A percentile compares a stretch with the other conserved stretches of the same genome.
Evolutionary conservation across 805 yeast genomes (phyloP).

Genomic region (Candida alai): DNA sequence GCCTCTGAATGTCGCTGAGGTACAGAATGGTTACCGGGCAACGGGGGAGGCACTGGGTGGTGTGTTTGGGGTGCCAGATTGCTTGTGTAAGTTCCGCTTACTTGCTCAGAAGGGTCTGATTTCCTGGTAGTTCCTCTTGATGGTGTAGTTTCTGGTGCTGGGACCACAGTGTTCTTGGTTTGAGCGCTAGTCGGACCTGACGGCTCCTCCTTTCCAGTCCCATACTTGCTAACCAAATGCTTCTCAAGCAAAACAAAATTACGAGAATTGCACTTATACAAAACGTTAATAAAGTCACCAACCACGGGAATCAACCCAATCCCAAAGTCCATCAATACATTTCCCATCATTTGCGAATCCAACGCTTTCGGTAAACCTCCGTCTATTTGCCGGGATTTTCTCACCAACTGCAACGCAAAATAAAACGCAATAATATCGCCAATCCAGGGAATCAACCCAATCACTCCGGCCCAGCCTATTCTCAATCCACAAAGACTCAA

Average conservation of each 20-base stretch:
- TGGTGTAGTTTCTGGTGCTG: constrained; percentile 2
- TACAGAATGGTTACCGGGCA: background rate
- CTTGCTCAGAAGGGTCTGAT: no score
- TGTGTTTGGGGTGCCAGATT: background rate
- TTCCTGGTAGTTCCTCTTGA: no score
- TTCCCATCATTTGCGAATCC: constrained; percentile 34
- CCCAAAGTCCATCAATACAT: constrained; percentile 36
- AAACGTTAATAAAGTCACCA: constrained; percentile 67
- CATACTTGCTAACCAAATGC: constrained; percentile 32
- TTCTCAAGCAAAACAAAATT: constrained; percentile 53
- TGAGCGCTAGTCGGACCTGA: no score
- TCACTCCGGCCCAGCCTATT: constrained; percentile 41
- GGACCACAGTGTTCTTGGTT: no score
- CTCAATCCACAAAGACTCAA: constrained; percentile 37
- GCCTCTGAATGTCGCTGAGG: background rate
- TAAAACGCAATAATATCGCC: constrained; percentile 30
- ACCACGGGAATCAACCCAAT: constrained; percentile 61
- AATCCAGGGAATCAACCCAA: constrained; percentile 40
- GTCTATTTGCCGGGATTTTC: constrained; percentile 29
- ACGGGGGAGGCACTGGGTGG: background rate
- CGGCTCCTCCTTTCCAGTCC: constrained; percentile 1
- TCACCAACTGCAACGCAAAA: constrained; percentile 29
- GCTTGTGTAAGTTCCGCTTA: background rate
- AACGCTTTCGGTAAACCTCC: constrained; percentile 35
- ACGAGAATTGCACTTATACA: constrained; percentile 74